Evolutionary conservation across 148 eudicot genomes (phyloP).

Genomic region (Silene uniflora): DNA sequence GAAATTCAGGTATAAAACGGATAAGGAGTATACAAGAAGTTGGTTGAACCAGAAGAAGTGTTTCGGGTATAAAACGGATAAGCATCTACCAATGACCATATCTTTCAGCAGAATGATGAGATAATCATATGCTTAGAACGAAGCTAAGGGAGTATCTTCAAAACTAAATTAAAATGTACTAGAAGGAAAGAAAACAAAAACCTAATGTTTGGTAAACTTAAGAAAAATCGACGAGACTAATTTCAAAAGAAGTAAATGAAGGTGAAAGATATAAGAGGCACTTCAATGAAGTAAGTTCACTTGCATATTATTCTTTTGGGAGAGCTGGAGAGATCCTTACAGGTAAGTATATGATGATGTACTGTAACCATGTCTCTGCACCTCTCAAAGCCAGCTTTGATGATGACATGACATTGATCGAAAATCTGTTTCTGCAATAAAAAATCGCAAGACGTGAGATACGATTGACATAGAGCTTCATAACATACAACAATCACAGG

Average conservation of each 20-base stretch:
- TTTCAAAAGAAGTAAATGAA: constrained; percentile 10
- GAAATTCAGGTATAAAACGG: too few species aligned
- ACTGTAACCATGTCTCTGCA: constrained; percentile 14
- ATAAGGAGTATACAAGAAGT: too few species aligned
- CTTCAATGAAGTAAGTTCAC: constrained; percentile 19
- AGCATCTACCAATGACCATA: not conserved
- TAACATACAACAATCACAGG: not conserved
- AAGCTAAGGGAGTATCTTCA: not conserved
- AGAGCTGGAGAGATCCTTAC: constrained; percentile 20
- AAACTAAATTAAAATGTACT: constrained; percentile 10
- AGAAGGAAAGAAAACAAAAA: not conserved
- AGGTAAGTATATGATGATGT: constrained; percentile 17
- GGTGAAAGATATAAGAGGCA: constrained; percentile 16
- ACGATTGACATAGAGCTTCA: not conserved
- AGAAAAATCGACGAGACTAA: not conserved
- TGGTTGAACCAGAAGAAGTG: not conserved
- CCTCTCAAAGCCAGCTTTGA: constrained; percentile 13
- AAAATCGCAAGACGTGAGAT: constrained; percentile 3
- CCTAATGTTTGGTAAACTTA: not conserved
- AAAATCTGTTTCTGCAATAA: constrained; percentile 19
- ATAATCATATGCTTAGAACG: constrained; percentile 9
- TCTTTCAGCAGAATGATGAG: constrained; percentile 1
- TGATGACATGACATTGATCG: constrained; percentile 5
- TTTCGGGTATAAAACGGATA: not conserved
- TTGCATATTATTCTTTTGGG: constrained; percentile 20